These are phyloP conservation scores for Cytospora schulzeri DNA, from an alignment of 2,329 filamentous ascomycete species.

Conservation along the genomic window DNA sequence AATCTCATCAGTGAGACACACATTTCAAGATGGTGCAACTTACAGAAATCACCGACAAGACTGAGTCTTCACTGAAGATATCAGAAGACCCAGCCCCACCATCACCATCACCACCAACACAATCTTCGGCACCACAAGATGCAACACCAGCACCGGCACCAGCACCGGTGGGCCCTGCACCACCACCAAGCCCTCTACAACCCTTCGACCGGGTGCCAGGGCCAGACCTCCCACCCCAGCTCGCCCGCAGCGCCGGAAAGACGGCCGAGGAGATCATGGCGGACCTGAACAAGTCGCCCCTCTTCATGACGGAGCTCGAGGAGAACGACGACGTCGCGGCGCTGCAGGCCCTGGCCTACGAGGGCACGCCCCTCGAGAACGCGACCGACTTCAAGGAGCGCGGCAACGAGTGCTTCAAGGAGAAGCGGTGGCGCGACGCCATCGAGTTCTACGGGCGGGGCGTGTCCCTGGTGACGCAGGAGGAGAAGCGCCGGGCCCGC, in stretches of 20 bases:
- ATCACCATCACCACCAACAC: slow-evolving; percentile 18
- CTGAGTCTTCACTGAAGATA: slow-evolving; percentile 18
- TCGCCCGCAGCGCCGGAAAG: slow-evolving; percentile 45
- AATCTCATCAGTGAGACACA: not conserved
- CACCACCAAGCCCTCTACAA: slow-evolving; percentile 7
- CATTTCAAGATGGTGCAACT: slow-evolving; percentile 22
- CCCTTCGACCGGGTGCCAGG: slow-evolving; percentile 5
- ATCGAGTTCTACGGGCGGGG: slow-evolving; percentile 91
- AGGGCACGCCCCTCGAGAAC: slow-evolving; percentile 85
- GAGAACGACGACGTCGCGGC: slow-evolving; percentile 86
- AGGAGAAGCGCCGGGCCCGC: slow-evolving; percentile 58
- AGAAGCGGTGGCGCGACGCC: slow-evolving; percentile 76
- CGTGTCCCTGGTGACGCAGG: slow-evolving; percentile 68
- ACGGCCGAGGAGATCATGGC: slow-evolving; percentile 58
- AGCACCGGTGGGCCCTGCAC: slow-evolving; percentile 19
- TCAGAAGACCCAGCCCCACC: slow-evolving; percentile 27
- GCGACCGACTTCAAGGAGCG: slow-evolving; percentile 84
- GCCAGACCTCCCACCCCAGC: slow-evolving; percentile 51
- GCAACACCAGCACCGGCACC: not conserved
- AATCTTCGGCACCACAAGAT: not conserved
- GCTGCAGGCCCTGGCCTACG: slow-evolving; percentile 86
- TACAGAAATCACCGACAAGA: slow-evolving; percentile 22
- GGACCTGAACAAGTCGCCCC: slow-evolving; percentile 65
- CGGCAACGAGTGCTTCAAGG: slow-evolving; percentile 84
- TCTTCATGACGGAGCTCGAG: slow-evolving; percentile 95